These are phyloP conservation scores for Stachybotrys elegans DNA, from an alignment of 2,329 filamentous ascomycete genomes.

Conservation along the genomic window DNA sequence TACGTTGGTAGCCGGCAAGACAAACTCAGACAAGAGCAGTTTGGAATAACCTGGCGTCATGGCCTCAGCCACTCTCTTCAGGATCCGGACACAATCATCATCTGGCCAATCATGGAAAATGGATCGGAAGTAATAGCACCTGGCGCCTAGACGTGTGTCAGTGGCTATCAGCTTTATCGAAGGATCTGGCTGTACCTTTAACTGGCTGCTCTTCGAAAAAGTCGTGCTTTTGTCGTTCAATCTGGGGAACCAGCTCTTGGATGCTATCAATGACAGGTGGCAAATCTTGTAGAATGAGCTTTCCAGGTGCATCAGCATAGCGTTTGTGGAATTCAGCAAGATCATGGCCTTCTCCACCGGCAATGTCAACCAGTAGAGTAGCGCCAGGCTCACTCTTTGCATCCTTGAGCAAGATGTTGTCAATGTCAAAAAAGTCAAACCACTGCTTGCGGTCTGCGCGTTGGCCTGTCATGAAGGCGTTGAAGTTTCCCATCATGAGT, in stretches of 20 bases:
- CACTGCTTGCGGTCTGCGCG: conserved; percentile 20
- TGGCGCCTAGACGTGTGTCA: conserved; percentile 1
- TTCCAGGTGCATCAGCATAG: conserved; percentile 7
- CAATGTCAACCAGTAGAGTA: conserved; percentile 22
- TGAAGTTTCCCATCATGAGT: neutral
- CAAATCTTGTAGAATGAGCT: conserved; percentile 18
- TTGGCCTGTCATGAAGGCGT: conserved; percentile 16
- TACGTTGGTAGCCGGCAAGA: conserved; percentile 23
- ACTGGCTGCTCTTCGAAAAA: conserved; percentile 18
- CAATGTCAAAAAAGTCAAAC: conserved; percentile 21
- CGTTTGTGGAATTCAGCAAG: conserved; percentile 19
- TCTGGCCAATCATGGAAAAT: conserved; percentile 45
- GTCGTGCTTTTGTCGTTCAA: conserved; percentile 12
- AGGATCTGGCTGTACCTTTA: conserved; percentile 31
- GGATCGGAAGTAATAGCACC: conserved; percentile 11
- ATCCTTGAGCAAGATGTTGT: conserved; percentile 17
- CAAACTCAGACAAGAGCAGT: conserved; percentile 26
- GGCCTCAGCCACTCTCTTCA: conserved; percentile 9
- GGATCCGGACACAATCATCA: conserved; percentile 23
- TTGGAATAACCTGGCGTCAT: conserved; percentile 29
- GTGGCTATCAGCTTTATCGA: conserved; percentile 23
- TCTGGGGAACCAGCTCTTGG: conserved; percentile 4
- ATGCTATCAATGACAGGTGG: conserved; percentile 11
- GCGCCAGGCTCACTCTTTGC: conserved; percentile 12
- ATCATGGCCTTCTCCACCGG: conserved; percentile 23